These are phyloP conservation scores for Hansfordia pulvinata DNA, from an alignment of 2,329 filamentous ascomycete species.

Conservation along the genomic window DNA sequence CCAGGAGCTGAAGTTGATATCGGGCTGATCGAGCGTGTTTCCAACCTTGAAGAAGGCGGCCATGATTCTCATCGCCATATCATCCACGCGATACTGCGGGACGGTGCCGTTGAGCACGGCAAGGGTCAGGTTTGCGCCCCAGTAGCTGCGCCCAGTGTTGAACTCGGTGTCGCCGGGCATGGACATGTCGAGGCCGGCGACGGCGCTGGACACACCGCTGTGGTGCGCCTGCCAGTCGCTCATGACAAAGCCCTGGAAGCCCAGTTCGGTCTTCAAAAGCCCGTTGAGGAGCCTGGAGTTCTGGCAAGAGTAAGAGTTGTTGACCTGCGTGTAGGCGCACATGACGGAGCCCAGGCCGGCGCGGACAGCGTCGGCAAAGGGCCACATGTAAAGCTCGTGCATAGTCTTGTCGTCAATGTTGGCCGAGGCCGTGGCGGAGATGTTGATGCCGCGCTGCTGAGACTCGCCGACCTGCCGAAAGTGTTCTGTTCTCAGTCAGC, in stretches of 20 bases:
- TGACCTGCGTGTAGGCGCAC: slow-evolving; percentile 65
- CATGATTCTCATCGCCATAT: slow-evolving; percentile 82
- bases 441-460: slow-evolving; percentile 42
- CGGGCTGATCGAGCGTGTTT: slow-evolving; percentile 29
- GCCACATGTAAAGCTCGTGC: slow-evolving; percentile 68
- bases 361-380: slow-evolving; percentile 58
- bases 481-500: slow-evolving; percentile 34
- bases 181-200: slow-evolving; percentile 72
- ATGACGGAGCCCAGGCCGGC: slow-evolving; percentile 52
- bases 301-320: slow-evolving; percentile 70
- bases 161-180: slow-evolving; percentile 80
- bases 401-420: slow-evolving; percentile 61
- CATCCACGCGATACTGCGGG: slow-evolving; percentile 75
- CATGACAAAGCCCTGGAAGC: slow-evolving; percentile 71
- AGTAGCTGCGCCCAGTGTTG: slow-evolving; percentile 58
- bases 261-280: slow-evolving; percentile 64
- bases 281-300: slow-evolving; percentile 67
- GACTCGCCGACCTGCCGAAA: slow-evolving; percentile 53
- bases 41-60: slow-evolving; percentile 56
- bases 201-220: slow-evolving; percentile 48
- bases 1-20: slow-evolving; percentile 84
- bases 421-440: slow-evolving; percentile 43
- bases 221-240: slow-evolving; percentile 74
- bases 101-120: slow-evolving; percentile 82
- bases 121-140: slow-evolving; percentile 78